phyloP scores from a whole-genome alignment of 108 stramenopile genomes.

The Skeletonema tropicum region DNA sequence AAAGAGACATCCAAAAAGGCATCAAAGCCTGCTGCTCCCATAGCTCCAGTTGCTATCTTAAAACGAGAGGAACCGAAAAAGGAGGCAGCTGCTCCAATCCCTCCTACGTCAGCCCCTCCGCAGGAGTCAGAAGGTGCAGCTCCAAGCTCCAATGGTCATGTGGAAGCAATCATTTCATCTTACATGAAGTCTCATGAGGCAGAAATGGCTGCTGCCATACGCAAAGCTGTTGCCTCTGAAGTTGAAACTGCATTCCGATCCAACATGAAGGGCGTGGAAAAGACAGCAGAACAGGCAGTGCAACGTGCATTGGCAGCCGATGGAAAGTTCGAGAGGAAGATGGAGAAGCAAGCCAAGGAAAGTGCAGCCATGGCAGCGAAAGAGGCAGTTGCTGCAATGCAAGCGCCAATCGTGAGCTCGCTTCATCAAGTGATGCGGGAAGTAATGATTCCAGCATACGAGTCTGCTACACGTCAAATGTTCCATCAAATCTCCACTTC shows the following conservation, averaged over 20 bases:
- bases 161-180: conserved; percentile 7
- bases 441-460: conserved; percentile 79
- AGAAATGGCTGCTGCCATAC: conserved; percentile 35
- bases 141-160: not conserved
- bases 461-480: conserved; percentile 73
- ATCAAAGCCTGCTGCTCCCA: conserved; percentile 1
- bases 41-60: conserved; percentile 33
- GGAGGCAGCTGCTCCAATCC: conserved; percentile 1
- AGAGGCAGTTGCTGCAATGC: conserved; percentile 52
- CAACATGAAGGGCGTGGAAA: conserved; percentile 45
- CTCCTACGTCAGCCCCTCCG: no score
- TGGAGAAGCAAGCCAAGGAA: conserved; percentile 58
- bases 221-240: conserved; percentile 49
- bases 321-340: conserved; percentile 41
- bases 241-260: conserved; percentile 51
- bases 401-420: conserved; percentile 51
- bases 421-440: conserved; percentile 59
- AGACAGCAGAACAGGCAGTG: conserved; percentile 24
- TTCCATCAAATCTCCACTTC: conserved; percentile 56
- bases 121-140: not conserved
- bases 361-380: conserved; percentile 52
- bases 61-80: conserved; percentile 24
- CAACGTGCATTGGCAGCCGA: conserved; percentile 46
- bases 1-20: not conserved
- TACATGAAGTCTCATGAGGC: conserved; percentile 49